phyloP scores from a whole-genome alignment of 352 stramenopile species.

The Globisporangium parvum region DNA sequence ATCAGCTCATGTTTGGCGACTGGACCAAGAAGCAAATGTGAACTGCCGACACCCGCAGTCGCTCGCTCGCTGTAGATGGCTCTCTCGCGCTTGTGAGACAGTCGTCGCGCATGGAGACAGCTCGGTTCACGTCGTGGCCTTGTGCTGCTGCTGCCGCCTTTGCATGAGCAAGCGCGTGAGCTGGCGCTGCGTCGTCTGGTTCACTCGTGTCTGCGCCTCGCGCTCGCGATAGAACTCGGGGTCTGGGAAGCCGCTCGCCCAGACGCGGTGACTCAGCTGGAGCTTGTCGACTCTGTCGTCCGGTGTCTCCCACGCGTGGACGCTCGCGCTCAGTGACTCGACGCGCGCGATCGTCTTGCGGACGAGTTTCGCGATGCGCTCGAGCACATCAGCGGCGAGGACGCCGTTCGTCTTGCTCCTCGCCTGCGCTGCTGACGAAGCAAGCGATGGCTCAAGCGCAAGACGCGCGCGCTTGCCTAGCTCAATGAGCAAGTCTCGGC shows the following conservation, averaged over 20 bases:
- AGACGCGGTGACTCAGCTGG: constrained; percentile 25
- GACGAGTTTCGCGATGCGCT: constrained; percentile 12
- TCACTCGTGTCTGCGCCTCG: constrained; percentile 17
- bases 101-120: too few species aligned
- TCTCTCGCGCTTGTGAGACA: not conserved
- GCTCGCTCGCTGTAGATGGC: too few species aligned
- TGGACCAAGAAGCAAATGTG: constrained; percentile 83
- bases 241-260: constrained; percentile 45
- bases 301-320: constrained; percentile 36
- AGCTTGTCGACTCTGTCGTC: constrained; percentile 39
- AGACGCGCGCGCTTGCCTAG: constrained; percentile 34
- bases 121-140: too few species aligned
- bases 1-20: constrained; percentile 76
- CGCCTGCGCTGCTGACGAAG: not conserved
- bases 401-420: not conserved
- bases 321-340: constrained; percentile 19
- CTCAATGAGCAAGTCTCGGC: constrained; percentile 36
- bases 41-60: not conserved
- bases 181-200: constrained; percentile 23
- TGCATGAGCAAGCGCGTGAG: constrained; percentile 20
- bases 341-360: constrained; percentile 19
- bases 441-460: not conserved
- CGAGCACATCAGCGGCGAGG: constrained; percentile 8
- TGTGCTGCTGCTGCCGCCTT: constrained; percentile 5
- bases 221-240: constrained; percentile 36